Evolutionary conservation across 176 grass and related monocot genomes (phyloP).

Genomic region (Oryza meyeriana): DNA sequence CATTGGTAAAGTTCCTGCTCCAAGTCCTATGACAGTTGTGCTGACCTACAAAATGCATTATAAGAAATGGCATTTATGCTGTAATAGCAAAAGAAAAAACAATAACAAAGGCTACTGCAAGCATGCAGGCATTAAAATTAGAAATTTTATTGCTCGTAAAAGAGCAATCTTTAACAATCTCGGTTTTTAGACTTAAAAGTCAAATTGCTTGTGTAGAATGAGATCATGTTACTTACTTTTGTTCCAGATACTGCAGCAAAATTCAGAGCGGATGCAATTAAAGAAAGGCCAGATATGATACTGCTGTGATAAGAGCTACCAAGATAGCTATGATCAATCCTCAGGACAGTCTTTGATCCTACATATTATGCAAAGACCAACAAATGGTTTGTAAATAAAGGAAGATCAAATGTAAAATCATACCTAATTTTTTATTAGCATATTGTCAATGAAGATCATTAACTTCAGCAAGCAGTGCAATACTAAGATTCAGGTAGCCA

Average conservation of each 20-base stretch:
- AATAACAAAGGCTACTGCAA: neutral
- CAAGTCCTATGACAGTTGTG: conserved; percentile 74
- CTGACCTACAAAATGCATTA: conserved; percentile 53
- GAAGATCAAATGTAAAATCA: neutral
- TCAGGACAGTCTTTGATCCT: conserved; percentile 64
- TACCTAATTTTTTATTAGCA: neutral
- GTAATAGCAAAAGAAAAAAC: neutral
- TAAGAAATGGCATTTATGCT: neutral
- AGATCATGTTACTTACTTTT: conserved; percentile 50
- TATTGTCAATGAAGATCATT: neutral
- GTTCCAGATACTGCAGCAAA: conserved; percentile 45
- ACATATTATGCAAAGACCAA: conserved; percentile 12
- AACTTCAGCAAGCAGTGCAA: neutral
- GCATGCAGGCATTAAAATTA: conserved; percentile 9
- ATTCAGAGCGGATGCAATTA: conserved; percentile 69
- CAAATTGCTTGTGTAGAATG: neutral
- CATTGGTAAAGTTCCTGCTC: conserved; percentile 93
- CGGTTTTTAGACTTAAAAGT: neutral
- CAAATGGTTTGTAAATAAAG: neutral
- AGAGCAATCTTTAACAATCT: neutral
- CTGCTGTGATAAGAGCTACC: conserved; percentile 87
- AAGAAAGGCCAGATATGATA: conserved; percentile 83
- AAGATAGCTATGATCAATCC: conserved; percentile 76
- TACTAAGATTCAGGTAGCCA: neutral
- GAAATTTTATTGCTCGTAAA: neutral